Percentiles rank a stretch among this genome's conserved stretches.
Evolutionary conservation across 2,329 filamentous ascomycete species (phyloP).

Genomic region (Fusarium chlamydosporum): DNA sequence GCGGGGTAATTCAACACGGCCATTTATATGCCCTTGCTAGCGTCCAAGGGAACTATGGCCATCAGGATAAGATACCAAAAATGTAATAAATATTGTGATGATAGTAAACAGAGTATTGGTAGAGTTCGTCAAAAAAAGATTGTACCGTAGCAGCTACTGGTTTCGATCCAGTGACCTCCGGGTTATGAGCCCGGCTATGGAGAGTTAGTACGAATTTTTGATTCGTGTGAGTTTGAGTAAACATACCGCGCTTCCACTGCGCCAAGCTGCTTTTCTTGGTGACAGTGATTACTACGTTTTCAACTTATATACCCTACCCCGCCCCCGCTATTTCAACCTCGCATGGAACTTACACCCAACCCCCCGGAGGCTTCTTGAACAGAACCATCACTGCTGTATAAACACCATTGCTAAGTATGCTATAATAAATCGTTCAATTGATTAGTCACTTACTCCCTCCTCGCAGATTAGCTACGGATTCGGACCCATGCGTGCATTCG

Average conservation of each 20-base stretch:
- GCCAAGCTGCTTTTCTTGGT: conserved; percentile 19
- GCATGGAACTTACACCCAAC: neutral
- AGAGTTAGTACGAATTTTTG: conserved; percentile 12
- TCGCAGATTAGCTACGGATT: neutral
- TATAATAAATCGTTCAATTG: no score
- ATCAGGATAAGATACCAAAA: neutral
- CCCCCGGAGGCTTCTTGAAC: neutral
- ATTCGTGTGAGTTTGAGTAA: conserved; percentile 4
- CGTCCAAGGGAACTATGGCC: no score
- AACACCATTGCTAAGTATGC: no score
- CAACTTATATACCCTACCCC: neutral
- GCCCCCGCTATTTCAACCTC: neutral
- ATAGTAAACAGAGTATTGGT: neutral
- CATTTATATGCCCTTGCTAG: no score
- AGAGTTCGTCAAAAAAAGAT: conserved; percentile 4
- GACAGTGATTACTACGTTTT: neutral
- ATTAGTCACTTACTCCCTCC: no score
- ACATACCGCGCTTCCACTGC: conserved; percentile 25
- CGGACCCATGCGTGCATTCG: conserved; percentile 1
- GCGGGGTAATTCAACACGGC: no score
- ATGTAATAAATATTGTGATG: neutral
- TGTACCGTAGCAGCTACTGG: conserved; percentile 18
- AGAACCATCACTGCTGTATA: neutral
- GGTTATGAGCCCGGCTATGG: conserved; percentile 19
- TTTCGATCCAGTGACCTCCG: conserved; percentile 22